phyloP scores from a whole-genome alignment of 169 alveolate genomes.

The Cyclospora cayetanensis region DNA sequence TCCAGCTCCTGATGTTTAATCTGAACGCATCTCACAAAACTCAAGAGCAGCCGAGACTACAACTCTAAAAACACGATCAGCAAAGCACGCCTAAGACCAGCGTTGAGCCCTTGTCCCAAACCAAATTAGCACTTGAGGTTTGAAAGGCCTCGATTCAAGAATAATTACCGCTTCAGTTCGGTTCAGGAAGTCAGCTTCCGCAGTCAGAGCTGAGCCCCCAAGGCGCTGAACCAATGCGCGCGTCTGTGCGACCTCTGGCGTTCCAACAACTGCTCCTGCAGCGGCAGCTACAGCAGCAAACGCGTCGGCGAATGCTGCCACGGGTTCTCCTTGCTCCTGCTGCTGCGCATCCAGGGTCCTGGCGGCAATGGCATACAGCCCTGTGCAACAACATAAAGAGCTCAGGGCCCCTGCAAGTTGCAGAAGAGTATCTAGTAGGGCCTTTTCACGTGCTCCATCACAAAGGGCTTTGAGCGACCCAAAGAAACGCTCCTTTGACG shows the following conservation, averaged over 20 bases:
- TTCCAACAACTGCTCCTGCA: slow-evolving; percentile 34
- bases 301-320: neutral
- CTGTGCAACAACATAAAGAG: slow-evolving; percentile 26
- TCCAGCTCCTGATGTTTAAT: slow-evolving; percentile 20
- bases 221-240: neutral
- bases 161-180: neutral
- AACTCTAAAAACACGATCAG: neutral
- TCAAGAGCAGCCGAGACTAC: neutral
- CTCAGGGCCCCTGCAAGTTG: slow-evolving; percentile 9
- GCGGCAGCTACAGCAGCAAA: slow-evolving; percentile 60
- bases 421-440: neutral
- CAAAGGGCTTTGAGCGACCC: neutral
- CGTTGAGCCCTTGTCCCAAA: neutral
- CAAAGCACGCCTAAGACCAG: neutral
- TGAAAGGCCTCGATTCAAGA: neutral
- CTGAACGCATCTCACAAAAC: neutral
- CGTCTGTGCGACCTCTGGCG: neutral
- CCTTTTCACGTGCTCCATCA: neutral
- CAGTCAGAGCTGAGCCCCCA: neutral
- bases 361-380: slow-evolving; percentile 40
- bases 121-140: neutral
- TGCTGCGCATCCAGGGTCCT: slow-evolving; percentile 55
- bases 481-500: neutral
- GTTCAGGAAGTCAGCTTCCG: neutral
- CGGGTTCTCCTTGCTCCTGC: slow-evolving; percentile 71